phyloP scores from a whole-genome alignment of 2,329 filamentous ascomycete genomes.

The Knufia petricola region DNA sequence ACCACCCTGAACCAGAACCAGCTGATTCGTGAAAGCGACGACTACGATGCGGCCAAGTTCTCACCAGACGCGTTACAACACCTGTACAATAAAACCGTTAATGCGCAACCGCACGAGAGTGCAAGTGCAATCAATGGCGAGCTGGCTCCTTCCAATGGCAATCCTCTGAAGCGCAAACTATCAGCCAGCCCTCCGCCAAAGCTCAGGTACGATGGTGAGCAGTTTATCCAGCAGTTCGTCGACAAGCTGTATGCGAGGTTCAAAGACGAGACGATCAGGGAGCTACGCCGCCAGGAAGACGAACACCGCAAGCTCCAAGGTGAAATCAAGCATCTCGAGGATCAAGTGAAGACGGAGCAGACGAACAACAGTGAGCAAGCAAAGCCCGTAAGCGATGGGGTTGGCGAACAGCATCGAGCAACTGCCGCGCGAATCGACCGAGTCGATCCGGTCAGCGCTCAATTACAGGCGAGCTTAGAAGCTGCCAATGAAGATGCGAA shows the following conservation, averaged over 20 bases:
- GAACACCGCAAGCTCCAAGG: conserved; percentile 53
- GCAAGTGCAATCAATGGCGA: conserved; percentile 26
- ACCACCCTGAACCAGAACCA: conserved; percentile 63
- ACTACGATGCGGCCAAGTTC: conserved; percentile 65
- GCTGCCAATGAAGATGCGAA: conserved; percentile 9
- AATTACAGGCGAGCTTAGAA: conserved; percentile 15
- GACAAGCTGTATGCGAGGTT: conserved; percentile 68
- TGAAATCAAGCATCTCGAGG: conserved; percentile 61
- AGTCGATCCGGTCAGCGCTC: conserved; percentile 14
- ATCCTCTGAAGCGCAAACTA: conserved; percentile 65
- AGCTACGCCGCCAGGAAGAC: conserved; percentile 66
- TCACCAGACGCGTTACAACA: conserved; percentile 68
- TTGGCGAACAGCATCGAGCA: not conserved
- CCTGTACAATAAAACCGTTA: conserved; percentile 65
- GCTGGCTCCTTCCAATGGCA: conserved; percentile 27
- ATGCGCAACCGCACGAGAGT: conserved; percentile 45
- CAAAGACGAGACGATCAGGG: conserved; percentile 55
- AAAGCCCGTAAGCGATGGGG: not conserved
- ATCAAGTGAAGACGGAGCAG: conserved; percentile 37
- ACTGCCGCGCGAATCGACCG: conserved; percentile 4
- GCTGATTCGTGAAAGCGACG: conserved; percentile 58
- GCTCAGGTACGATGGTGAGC: conserved; percentile 44
- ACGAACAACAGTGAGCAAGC: conserved; percentile 1
- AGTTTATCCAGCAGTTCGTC: conserved; percentile 41
- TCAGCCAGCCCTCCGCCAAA: conserved; percentile 54